phyloP scores from a whole-genome alignment of 2,329 filamentous ascomycete species.

The Fusarium papillatum region DNA sequence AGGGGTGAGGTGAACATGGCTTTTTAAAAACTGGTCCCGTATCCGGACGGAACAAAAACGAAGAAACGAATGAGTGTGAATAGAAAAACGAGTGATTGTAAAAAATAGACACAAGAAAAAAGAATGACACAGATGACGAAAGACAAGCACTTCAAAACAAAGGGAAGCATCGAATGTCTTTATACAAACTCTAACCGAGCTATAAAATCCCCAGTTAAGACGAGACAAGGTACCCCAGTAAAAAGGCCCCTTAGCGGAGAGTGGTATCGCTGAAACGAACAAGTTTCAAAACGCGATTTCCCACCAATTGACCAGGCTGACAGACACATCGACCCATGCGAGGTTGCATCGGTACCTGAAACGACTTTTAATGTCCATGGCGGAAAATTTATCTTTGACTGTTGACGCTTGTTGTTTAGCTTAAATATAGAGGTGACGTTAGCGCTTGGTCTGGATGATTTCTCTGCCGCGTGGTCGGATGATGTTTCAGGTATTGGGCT shows the following conservation, averaged over 20 bases:
- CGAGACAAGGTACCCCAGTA: background rate
- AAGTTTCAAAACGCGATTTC: constrained; percentile 10
- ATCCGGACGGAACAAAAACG: constrained; percentile 9
- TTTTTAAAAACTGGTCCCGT: background rate
- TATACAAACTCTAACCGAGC: background rate
- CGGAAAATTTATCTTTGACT: background rate
- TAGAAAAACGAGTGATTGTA: background rate
- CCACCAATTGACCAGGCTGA: constrained; percentile 1
- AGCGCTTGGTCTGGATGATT: background rate
- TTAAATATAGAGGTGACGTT: background rate
- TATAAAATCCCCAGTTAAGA: background rate
- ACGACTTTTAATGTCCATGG: background rate
- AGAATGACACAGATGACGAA: background rate
- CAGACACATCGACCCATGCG: background rate
- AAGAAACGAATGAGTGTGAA: background rate
- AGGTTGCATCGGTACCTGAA: background rate
- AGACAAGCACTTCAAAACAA: background rate
- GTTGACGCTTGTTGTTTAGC: background rate
- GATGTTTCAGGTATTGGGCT: background rate
- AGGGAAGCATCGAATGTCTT: background rate
- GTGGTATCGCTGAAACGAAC: background rate
- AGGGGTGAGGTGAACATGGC: constrained; percentile 18
- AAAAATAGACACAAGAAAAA: background rate
- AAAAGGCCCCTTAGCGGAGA: background rate
- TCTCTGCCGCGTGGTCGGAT: background rate